phyloP scores from a whole-genome alignment of 1,284 basidiomycete genomes.

The Cronartium quercuum region DNA sequence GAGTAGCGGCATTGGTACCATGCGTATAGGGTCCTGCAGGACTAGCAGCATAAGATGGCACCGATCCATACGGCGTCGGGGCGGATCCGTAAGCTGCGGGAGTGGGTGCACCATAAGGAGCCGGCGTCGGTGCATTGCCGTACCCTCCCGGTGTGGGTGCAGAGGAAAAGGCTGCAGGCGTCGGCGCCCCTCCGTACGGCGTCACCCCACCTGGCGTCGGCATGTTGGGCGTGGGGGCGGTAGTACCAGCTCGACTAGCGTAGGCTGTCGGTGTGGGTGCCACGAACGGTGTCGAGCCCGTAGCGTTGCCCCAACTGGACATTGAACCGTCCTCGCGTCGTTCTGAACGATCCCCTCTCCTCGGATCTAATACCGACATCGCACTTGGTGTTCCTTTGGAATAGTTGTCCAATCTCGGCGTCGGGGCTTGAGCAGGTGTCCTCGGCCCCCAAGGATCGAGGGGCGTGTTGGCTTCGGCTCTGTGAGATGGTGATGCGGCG shows the following conservation, averaged over 20 bases:
- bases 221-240: conserved; percentile 41
- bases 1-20: conserved; percentile 41
- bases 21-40: conserved; percentile 47
- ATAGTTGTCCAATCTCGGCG: conserved; percentile 25
- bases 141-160: conserved; percentile 48
- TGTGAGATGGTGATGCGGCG: conserved; percentile 38
- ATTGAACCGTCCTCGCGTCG: conserved; percentile 42
- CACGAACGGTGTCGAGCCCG: conserved; percentile 44
- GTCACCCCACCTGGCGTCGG: conserved; percentile 48
- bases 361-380: conserved; percentile 22
- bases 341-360: conserved; percentile 42
- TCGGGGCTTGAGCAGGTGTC: conserved; percentile 14
- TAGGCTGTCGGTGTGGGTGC: conserved; percentile 44
- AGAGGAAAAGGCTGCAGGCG: conserved; percentile 41
- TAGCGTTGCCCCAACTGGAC: conserved; percentile 42
- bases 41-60: conserved; percentile 49
- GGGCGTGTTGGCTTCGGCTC: conserved; percentile 39
- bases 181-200: conserved; percentile 38
- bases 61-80: conserved; percentile 51
- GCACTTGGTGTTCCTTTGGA: conserved; percentile 23
- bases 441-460: conserved; percentile 41
- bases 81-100: conserved; percentile 47
- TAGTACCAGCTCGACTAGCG: conserved; percentile 41
- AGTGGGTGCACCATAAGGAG: conserved; percentile 45
- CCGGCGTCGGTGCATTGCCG: conserved; percentile 54